Evolutionary conservation across 2,329 filamentous ascomycete species (phyloP).

Genomic region (Aaosphaeria arxii): DNA sequence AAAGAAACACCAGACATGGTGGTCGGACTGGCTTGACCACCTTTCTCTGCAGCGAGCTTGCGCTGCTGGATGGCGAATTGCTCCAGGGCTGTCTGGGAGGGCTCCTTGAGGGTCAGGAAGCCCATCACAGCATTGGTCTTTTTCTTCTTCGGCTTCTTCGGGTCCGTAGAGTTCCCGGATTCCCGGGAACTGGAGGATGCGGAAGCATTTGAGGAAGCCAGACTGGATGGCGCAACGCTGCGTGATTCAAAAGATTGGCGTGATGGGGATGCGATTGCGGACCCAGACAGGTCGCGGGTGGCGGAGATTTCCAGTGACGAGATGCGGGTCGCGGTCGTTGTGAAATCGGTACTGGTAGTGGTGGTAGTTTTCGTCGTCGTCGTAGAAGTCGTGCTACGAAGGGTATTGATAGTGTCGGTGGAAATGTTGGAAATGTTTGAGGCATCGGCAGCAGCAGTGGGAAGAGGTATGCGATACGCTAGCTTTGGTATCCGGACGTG

Average conservation of each 20-base stretch:
- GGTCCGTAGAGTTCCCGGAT: slow-evolving; percentile 18
- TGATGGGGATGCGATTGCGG: slow-evolving; percentile 2
- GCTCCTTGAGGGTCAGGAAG: slow-evolving; percentile 49
- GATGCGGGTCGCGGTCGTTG: too few relatives aligned
- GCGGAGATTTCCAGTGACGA: slow-evolving; percentile 1
- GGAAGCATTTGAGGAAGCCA: slow-evolving; percentile 26
- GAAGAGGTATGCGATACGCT: slow-evolving; percentile 31
- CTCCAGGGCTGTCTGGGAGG: slow-evolving; percentile 45
- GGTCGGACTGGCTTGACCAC: slow-evolving; percentile 20
- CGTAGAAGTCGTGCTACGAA: slow-evolving; percentile 1
- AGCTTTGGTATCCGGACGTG: slow-evolving; percentile 31
- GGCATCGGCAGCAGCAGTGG: slow-evolving; percentile 17
- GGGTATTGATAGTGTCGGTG: slow-evolving; percentile 2
- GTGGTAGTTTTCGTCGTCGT: not conserved
- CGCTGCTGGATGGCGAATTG: slow-evolving; percentile 45
- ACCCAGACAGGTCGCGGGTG: slow-evolving; percentile 1
- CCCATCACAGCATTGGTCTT: slow-evolving; percentile 40
- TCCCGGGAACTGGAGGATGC: not conserved
- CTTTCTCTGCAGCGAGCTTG: slow-evolving; percentile 34
- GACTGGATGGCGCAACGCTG: slow-evolving; percentile 25
- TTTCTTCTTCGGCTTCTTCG: slow-evolving; percentile 27
- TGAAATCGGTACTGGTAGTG: too few relatives aligned
- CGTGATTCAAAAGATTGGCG: slow-evolving; percentile 10
- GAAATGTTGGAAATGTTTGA: slow-evolving; percentile 13
- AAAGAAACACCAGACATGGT: slow-evolving; percentile 34